Conservation (phyloP, 805 yeast species). For the Cyberlindnera xishuangbannaensis region DNA sequence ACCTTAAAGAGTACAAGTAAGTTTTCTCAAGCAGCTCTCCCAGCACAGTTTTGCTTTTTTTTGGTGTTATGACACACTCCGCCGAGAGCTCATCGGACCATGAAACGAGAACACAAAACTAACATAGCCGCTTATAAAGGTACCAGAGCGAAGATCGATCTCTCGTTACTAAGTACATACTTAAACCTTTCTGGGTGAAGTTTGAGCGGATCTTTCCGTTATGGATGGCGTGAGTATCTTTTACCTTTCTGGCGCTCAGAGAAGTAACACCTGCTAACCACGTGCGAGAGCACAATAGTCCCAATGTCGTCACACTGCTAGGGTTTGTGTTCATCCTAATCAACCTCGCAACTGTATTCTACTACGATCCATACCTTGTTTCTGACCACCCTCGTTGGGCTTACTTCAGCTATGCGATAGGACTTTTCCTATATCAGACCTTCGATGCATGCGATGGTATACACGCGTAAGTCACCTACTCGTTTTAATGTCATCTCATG, state of each 20-base stretch:
- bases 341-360: conserved; percentile 60
- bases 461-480: conserved; percentile 47
- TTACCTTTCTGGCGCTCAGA: neutral
- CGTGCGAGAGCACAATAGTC: no score
- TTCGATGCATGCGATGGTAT: conserved; percentile 96
- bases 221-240: conserved; percentile 56
- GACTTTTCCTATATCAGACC: conserved; percentile 86
- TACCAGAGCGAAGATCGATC: conserved; percentile 82
- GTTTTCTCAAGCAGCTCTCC: no score
- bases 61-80: no score
- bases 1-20: conserved; percentile 41
- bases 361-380: conserved; percentile 64
- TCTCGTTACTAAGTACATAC: conserved; percentile 60
- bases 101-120: no score
- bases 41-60: no score
- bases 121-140: conserved; percentile 6
- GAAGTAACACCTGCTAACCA: neutral
- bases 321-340: conserved; percentile 70
- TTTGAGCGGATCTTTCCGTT: conserved; percentile 73
- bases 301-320: conserved; percentile 78
- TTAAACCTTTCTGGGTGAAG: conserved; percentile 77
- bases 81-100: no score
- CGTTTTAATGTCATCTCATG: neutral
- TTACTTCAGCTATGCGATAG: conserved; percentile 70
- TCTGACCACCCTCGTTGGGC: conserved; percentile 67